Conservation (phyloP, 116 monocot species). For the Cymodocea nodosa region DNA sequence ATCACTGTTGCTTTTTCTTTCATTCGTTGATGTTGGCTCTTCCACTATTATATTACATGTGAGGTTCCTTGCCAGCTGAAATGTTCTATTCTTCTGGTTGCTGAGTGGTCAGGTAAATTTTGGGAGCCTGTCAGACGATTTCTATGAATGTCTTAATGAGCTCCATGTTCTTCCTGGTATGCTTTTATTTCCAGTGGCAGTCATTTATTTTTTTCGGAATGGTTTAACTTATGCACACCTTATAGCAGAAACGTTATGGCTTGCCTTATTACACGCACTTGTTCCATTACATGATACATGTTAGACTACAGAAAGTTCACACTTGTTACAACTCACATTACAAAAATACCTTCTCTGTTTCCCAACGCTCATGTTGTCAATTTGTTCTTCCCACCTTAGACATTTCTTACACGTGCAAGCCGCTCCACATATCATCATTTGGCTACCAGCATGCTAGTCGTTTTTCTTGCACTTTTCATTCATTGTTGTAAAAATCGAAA, state of each 20-base stretch:
- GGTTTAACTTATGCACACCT: background rate
- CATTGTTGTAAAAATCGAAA: too few relatives aligned
- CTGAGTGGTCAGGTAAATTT: conserved; percentile 37
- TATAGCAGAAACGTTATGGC: background rate
- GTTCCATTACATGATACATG: background rate
- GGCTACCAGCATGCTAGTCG: too few relatives aligned
- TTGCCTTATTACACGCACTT: background rate
- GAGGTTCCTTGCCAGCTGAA: background rate
- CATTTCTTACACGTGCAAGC: too few relatives aligned
- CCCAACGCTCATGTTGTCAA: too few relatives aligned
- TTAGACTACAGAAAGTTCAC: too few relatives aligned
- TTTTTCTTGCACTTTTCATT: too few relatives aligned
- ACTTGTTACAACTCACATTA: too few relatives aligned
- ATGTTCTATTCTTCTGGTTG: background rate
- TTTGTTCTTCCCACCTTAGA: too few relatives aligned
- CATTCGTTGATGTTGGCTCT: background rate
- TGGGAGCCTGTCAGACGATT: conserved; percentile 67
- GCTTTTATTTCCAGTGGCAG: background rate
- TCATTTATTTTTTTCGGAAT: background rate
- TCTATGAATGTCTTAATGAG: conserved; percentile 48
- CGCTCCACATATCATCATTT: too few relatives aligned
- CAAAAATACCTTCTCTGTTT: too few relatives aligned
- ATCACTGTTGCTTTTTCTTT: too few relatives aligned
- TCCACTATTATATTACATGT: background rate
- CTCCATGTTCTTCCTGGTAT: conserved; percentile 23